Evolutionary conservation across 2,329 filamentous ascomycete genomes (phyloP), one percentile per base, ranked within the genome.

Genomic region (Colletotrichum brevisporum): DNA sequence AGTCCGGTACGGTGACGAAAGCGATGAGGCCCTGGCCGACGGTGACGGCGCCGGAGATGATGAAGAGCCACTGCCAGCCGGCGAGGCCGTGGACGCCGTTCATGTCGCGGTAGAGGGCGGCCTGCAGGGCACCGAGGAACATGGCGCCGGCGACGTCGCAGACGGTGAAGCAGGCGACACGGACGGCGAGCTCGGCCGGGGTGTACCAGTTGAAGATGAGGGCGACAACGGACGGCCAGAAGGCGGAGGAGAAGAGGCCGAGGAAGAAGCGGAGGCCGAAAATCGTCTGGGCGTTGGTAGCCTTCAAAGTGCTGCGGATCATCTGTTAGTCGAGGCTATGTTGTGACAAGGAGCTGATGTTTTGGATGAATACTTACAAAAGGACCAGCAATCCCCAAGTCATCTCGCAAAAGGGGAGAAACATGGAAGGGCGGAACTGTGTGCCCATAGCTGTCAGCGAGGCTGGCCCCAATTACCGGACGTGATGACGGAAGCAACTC

Each of bases 121-220:
- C 80, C 16, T 83, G 83, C 6, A 85, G 78, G 5, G 83, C 77
- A 3, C 83, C 83, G 2, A 82, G 75, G 56, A 85, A 85, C 74
- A 83, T 82, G 39, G 77, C 79, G 2, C 83, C 82, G 1, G 83
- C 78, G 5, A 83, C 81, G 56, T 82, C 82, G 3, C 79, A 80
- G 4, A 82, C 78, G 48, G 82, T 83, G 67, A 84, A 81, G 67
- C 83, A 81, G 60, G 82, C 81, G 31, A 84, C 77, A 50, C 82
- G 77, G 27, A 78, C 71, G 43, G 78, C 73, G 48, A 82, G 71
- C 72, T 80, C 79, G 70, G 81, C 81, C 18, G 83, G 79, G 0
- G 83, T 85, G 75, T 86, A 87, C 78, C 83, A 87, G 61, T 84
- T 82, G 24, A 82, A 82, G 6, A 86, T 78, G 41, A 85, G 80